Evolutionary conservation across 2,329 filamentous ascomycete genomes (phyloP), one percentile per base, ranked within the genome.

Genomic region (Colletotrichum sp.): DNA sequence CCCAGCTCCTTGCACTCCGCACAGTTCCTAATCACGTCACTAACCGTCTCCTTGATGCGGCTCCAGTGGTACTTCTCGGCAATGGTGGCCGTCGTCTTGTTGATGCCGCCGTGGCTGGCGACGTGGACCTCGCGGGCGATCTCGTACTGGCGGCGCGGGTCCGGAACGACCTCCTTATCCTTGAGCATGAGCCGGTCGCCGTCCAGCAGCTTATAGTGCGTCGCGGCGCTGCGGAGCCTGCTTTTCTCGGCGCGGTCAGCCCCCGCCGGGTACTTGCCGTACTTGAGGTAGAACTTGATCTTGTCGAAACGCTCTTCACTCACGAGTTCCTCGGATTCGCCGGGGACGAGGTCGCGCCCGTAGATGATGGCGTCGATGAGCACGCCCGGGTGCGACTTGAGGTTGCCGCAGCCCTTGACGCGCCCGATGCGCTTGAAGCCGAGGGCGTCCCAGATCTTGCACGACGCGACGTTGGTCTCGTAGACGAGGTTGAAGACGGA

Each of bases 241-340:
- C 94, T 96, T 91, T 99, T 99, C 86, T 99, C 97, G 73, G 96
- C 96, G 75, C 96, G 92, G 88, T 98, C 96, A 82, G 96, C 96
- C 78, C 96, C 96, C 81, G 94, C 93, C 76, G 97, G 97, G 85
- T 99, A 99, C 85, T 96, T 95, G 82, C 94, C 94, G 84, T 96
- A 95, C 86, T 98, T 98, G 82, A 99, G 92, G 86, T 99, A 99
- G 89, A 95, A 99, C 82, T 96, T 94, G 84, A 99, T 99, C 89
- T 98, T 98, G 89, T 98, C 96, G 89, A 99, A 99, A 80, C 97
- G 95, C 87, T 98, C 96, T 88, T 98, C 96, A 85, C 94, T 96
- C 81, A 96, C 94, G 83, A 95, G 93, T 84, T 97, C 95, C 83
- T 97, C 95, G 80, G 90, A 91, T 49, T 88, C 81, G 82, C 82